Evolutionary conservation across 495 filamentous ascomycete species (phyloP).

Genomic region (Penicillium riverlandense): DNA sequence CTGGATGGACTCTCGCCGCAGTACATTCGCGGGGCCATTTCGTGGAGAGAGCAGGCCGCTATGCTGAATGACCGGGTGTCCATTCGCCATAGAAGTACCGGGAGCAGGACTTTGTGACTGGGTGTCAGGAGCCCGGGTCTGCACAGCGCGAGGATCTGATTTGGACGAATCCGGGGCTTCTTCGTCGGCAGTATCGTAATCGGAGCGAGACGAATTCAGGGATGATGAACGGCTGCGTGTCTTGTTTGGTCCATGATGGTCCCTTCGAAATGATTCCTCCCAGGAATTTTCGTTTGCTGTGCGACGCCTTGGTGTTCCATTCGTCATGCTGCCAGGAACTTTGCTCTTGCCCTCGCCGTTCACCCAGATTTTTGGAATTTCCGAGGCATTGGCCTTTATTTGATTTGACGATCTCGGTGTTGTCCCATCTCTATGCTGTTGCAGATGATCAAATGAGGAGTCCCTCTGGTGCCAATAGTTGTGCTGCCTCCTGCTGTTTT

Average conservation of each 20-base stretch:
- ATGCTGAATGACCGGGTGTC: not conserved
- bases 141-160: not conserved
- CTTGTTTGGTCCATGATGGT: not conserved
- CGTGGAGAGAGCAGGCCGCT: not conserved
- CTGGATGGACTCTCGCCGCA: slow-evolving; percentile 6
- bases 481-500: too few relatives aligned
- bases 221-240: slow-evolving; percentile 11
- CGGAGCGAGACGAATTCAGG: slow-evolving; percentile 13
- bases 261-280: not conserved
- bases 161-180: slow-evolving; percentile 10
- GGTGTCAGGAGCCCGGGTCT: not conserved
- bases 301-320: not conserved
- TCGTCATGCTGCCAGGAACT: not conserved
- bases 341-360: too few relatives aligned
- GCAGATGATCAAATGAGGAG: too few relatives aligned
- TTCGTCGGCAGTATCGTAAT: slow-evolving; percentile 36
- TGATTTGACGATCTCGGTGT: too few relatives aligned
- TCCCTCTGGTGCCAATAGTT: too few relatives aligned
- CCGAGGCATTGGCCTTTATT: too few relatives aligned
- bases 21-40: not conserved
- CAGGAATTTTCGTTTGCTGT: not conserved
- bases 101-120: not conserved
- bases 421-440: too few relatives aligned
- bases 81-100: not conserved
- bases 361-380: too few relatives aligned